Evolutionary conservation across 2,329 filamentous ascomycete species (phyloP).

Genomic region (Arthroderma sp.): DNA sequence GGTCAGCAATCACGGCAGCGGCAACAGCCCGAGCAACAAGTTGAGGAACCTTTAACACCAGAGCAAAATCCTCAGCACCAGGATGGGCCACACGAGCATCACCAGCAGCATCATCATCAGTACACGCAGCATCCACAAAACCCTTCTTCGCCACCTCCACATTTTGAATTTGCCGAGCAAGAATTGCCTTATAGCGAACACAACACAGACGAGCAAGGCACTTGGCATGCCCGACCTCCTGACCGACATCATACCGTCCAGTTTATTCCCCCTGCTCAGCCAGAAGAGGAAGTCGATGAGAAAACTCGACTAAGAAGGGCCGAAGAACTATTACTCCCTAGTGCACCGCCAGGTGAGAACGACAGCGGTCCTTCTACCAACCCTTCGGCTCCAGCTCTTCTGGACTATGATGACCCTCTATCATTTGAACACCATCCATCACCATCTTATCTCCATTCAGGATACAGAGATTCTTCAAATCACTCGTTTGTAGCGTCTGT

Average conservation of each 20-base stretch:
- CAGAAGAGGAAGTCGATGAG: slow-evolving; percentile 55
- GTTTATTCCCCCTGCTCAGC: slow-evolving; percentile 31
- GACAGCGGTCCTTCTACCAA: slow-evolving; percentile 27
- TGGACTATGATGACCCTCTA: slow-evolving; percentile 39
- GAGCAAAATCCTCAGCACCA: slow-evolving; percentile 8
- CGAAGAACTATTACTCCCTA: slow-evolving; percentile 68
- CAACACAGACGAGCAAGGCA: slow-evolving; percentile 1
- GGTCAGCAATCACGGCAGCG: slow-evolving; percentile 26
- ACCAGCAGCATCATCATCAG: neutral
- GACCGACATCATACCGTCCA: slow-evolving; percentile 3
- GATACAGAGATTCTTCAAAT: slow-evolving; percentile 15
- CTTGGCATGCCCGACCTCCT: slow-evolving; percentile 2
- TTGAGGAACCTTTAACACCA: slow-evolving; percentile 17
- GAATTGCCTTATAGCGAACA: neutral
- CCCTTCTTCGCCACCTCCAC: slow-evolving; percentile 1
- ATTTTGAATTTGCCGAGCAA: neutral
- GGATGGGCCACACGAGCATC: slow-evolving; percentile 2
- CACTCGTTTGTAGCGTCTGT: slow-evolving; percentile 12
- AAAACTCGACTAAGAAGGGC: slow-evolving; percentile 68
- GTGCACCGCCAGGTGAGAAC: slow-evolving; percentile 49
- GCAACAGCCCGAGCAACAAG: slow-evolving; percentile 20
- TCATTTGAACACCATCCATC: slow-evolving; percentile 2
- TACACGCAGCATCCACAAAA: slow-evolving; percentile 1
- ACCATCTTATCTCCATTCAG: slow-evolving; percentile 26
- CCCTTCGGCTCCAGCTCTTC: slow-evolving; percentile 33